Evolutionary conservation across 2,329 filamentous ascomycete species (phyloP), one percentile per base, ranked within the genome.

Genomic region (Aspergillus flavus): DNA sequence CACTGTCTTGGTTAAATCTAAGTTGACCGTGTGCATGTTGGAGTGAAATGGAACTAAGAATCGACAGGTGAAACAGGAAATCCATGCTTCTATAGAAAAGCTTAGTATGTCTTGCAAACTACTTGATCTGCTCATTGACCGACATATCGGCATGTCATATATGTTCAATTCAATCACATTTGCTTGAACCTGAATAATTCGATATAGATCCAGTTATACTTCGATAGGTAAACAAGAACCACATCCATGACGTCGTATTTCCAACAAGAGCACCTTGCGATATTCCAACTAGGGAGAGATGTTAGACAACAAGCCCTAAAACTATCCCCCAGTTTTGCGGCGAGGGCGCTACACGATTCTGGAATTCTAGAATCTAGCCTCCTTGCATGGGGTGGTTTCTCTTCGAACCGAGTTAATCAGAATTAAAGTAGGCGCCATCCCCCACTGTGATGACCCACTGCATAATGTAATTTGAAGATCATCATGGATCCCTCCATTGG

Each of bases 381-480:
- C 59, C 67, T 68, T 68, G 67, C 67, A 66, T 65, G 58, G 39
- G 32, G 11, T 53, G 46, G 43, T 59, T 46, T 46, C 39, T 57
- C 19, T 52, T 58, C 46, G 61, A 39, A 19, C 53, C 30, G 53
- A 68, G 60, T 64, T 66, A 60, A 69, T 63, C 58, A 58, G 59
- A 61, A 70, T 66, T 69, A 69, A 67, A 63, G 66, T 70, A 69
- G 59, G 62, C 68, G 64, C 67, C 66, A 69, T 69, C 67, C 63
- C 66, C 58, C 64, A 62, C 64, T 55, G 53, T 45, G 36, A 45
- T 57, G 67, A 70, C 67, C 68, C 68, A 69, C 67, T 21, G 52
- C 26, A 46, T 14, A 34, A 61, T 26, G 48, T 55, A 52, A 57
- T 53, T 59, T 60, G 60, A 62, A 59, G 67, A 66, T 70, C 67